phyloP scores from a whole-genome alignment of 208 protist species.

The Herpetomonas samuelpessoai region DNA sequence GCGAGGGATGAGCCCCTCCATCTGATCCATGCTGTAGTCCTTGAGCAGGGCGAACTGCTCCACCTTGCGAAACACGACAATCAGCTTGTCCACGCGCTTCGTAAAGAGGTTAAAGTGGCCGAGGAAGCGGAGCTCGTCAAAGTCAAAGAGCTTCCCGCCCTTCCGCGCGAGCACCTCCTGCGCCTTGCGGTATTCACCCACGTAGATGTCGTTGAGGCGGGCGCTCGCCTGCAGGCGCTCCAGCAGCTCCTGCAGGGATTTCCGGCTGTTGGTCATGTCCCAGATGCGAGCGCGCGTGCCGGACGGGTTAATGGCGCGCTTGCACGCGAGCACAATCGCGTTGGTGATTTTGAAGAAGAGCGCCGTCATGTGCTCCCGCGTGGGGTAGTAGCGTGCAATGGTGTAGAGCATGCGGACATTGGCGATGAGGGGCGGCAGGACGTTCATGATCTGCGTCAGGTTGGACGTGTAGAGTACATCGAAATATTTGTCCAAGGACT shows the following conservation, averaged over 20 bases:
- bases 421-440: constrained; percentile 94
- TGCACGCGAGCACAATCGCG: constrained; percentile 95
- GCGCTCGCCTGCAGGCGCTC: constrained; percentile 85
- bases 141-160: constrained; percentile 85
- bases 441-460: constrained; percentile 91
- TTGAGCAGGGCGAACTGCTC: constrained; percentile 95
- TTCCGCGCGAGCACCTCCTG: constrained; percentile 83
- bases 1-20: constrained; percentile 91
- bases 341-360: constrained; percentile 98
- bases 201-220: constrained; percentile 93
- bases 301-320: constrained; percentile 88
- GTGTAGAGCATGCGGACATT: constrained; percentile 98
- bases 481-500: constrained; percentile 95
- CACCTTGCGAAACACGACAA: constrained; percentile 95
- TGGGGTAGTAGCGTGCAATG: constrained; percentile 96
- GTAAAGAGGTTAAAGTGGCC: constrained; percentile 98
- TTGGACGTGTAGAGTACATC: constrained; percentile 95
- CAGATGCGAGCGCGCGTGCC: constrained; percentile 88
- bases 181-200: constrained; percentile 89
- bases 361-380: constrained; percentile 93
- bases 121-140: constrained; percentile 96
- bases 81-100: constrained; percentile 96
- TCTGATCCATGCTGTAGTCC: constrained; percentile 93
- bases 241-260: constrained; percentile 77
- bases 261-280: constrained; percentile 83